Evolutionary conservation across 75 land plant genomes (phyloP), one percentile per base, ranked within the genome.

Genomic region (Picea sitchensis): DNA sequence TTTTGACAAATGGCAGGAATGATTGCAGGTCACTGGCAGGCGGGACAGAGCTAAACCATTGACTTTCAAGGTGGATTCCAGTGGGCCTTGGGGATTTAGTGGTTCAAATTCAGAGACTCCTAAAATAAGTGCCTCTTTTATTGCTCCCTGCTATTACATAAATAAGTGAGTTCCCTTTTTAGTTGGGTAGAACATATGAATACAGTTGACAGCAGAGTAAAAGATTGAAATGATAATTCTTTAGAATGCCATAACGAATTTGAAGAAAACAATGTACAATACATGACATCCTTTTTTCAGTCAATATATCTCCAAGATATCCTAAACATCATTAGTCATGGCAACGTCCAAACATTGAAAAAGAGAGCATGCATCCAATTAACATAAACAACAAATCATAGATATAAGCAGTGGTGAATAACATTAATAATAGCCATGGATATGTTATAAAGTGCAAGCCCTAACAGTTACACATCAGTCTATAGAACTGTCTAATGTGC

Each of bases 41-140:
- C 90, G 99, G 72, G 99, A 97, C 54, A 87, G 98, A 80, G 99
- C 99, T 1, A 97, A 90, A 75, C 93, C 99, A 47, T 82, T 97
- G 79, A 87, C 98, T 36, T 97, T 97, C 69, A 93, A 92, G 85
- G 78, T 97, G 80, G 92, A 95, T 13, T 76, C 84, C 17, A 91
- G 87, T 78, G 98, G 99, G 32, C 85, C 77, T 21, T 91, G 96
- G 99, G 99, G 99, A 34, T 97, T 91, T 84, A 61, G 80, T 61
- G 99, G 98, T 54, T 74, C 98, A 58, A 93, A 93, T 87, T 84
- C 77, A 21, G 98, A 89, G 58, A 91, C 87, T 44, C 99, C 99
- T 59, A 80, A 83, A 62, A 97, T 97, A 62, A 91, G 84, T 75
- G 85, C 91, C 3, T 84, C 88, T 44, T 97, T 95, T 87, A 78